Percentiles rank a stretch among this genome's conserved stretches.
Evolutionary conservation across 805 yeast genomes (phyloP).

Genomic region (Nakazawaea molendinolei): DNA sequence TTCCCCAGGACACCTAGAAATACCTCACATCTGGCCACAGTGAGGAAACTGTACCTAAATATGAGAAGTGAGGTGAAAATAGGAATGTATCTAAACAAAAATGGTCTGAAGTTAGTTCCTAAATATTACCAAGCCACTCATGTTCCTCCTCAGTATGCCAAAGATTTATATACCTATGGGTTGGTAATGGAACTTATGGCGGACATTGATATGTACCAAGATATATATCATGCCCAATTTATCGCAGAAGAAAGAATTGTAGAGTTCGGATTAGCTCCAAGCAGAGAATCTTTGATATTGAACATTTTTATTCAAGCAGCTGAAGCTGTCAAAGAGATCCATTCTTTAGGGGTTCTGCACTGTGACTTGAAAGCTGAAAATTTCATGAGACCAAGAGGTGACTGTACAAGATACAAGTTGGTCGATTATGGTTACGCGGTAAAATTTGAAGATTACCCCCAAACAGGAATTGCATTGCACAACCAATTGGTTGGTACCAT

Average conservation of each 20-base stretch:
- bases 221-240: neutral
- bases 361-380: neutral
- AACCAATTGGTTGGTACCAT: neutral
- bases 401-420: neutral
- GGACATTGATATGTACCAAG: neutral
- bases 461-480: neutral
- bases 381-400: neutral
- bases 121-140: neutral
- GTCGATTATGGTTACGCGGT: neutral
- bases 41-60: neutral
- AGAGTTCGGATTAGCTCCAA: neutral
- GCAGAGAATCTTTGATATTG: neutral
- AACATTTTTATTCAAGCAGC: neutral
- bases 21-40: too few relatives aligned
- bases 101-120: neutral
- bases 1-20: neutral
- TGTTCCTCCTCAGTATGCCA: neutral
- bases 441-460: neutral
- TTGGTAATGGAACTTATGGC: slow-evolving; percentile 1
- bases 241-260: neutral
- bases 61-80: neutral
- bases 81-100: neutral
- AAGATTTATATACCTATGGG: neutral
- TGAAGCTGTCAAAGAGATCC: neutral
- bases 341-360: neutral